These are phyloP conservation scores for Aspergillus biplanus DNA, from an alignment of 495 filamentous ascomycete genomes.

Conservation along the genomic window DNA sequence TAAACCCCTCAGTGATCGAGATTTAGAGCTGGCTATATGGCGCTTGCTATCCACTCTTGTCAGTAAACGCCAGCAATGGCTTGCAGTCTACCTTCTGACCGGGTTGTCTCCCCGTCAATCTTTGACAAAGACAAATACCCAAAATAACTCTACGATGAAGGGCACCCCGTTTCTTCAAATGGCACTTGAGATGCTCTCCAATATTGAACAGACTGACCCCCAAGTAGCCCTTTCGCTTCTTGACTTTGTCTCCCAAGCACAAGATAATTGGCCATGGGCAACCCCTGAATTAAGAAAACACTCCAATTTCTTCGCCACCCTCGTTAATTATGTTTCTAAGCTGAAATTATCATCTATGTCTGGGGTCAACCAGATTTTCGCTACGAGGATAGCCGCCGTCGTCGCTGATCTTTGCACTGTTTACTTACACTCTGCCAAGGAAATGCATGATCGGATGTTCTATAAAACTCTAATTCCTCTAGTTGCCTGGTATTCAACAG, in stretches of 20 bases:
- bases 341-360: constrained; percentile 54
- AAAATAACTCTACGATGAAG: constrained; percentile 43
- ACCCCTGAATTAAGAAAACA: constrained; percentile 77
- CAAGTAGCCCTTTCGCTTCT: constrained; percentile 72
- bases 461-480: constrained; percentile 70
- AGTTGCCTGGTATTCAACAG: constrained; percentile 73
- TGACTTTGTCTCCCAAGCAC: constrained; percentile 80
- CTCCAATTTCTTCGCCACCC: constrained; percentile 65
- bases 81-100: constrained; percentile 89
- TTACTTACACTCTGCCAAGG: constrained; percentile 79
- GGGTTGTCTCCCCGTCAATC: constrained; percentile 79
- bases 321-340: constrained; percentile 69
- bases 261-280: constrained; percentile 92
- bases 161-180: constrained; percentile 69
- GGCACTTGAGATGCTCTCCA: constrained; percentile 73
- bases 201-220: constrained; percentile 64
- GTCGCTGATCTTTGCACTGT: constrained; percentile 90
- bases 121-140: constrained; percentile 57
- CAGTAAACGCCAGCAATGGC: constrained; percentile 91
- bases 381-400: constrained; percentile 75
- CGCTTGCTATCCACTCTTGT: constrained; percentile 84
- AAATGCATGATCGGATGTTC: constrained; percentile 67
- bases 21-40: constrained; percentile 73
- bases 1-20: constrained; percentile 65
- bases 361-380: constrained; percentile 49